Evolutionary conservation across 1,284 basidiomycete genomes (phyloP).

Genomic region (Trichosporon asahii): DNA sequence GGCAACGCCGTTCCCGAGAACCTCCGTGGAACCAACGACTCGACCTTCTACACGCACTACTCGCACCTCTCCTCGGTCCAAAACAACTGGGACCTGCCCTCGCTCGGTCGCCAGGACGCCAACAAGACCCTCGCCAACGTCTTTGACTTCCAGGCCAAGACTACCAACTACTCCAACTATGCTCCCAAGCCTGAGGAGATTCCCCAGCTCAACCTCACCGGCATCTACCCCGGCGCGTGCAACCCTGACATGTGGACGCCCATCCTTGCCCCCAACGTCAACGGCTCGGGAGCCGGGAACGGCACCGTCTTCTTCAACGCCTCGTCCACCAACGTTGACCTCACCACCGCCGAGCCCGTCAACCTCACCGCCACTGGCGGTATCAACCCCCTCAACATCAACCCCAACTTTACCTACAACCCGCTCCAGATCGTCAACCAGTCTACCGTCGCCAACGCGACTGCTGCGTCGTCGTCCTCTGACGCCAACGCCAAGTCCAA

Average conservation of each 20-base stretch:
- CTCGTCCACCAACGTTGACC: constrained; percentile 22
- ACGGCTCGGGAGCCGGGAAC: constrained; percentile 41
- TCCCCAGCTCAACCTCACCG: constrained; percentile 46
- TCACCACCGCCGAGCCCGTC: constrained; percentile 22
- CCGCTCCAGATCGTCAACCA: not conserved
- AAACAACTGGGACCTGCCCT: constrained; percentile 63
- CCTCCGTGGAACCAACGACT: constrained; percentile 55
- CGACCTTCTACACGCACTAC: constrained; percentile 65
- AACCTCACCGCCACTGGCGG: constrained; percentile 29
- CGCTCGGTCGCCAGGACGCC: constrained; percentile 60
- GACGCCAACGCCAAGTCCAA: not conserved
- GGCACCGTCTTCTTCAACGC: constrained; percentile 34
- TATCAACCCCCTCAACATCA: constrained; percentile 29
- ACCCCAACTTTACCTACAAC: constrained; percentile 30
- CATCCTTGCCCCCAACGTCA: constrained; percentile 40
- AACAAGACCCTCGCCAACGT: constrained; percentile 51
- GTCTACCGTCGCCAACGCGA: not conserved
- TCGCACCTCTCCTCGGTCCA: constrained; percentile 61
- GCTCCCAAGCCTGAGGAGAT: constrained; percentile 27
- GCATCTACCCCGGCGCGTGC: constrained; percentile 39
- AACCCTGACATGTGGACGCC: constrained; percentile 34
- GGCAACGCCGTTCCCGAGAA: constrained; percentile 57
- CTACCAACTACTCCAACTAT: constrained; percentile 35
- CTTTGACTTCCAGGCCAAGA: constrained; percentile 38
- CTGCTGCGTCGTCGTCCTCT: not conserved